Evolutionary conservation across 139 green algal genomes (phyloP).

Genomic region (Coccomyxa sp.): DNA sequence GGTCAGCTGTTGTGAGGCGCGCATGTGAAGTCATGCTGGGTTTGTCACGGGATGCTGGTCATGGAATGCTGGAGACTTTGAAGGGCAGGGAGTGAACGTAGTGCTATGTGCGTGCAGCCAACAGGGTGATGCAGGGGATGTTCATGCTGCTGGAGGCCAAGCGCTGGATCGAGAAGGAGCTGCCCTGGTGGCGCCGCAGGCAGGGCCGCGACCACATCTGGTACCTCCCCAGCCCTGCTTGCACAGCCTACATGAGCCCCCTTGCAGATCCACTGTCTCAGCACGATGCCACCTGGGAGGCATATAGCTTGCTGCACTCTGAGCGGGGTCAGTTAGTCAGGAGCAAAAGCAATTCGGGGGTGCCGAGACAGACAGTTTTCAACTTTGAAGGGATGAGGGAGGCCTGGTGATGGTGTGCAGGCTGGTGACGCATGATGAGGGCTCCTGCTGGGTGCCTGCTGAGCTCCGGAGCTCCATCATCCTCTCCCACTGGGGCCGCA

Average conservation of each 20-base stretch:
- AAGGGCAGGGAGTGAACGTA: too few species aligned
- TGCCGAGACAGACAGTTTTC: neutral
- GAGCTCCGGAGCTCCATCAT: slow-evolving; percentile 35
- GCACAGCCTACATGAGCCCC: too few species aligned
- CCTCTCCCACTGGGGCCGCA: slow-evolving; percentile 41
- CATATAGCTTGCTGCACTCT: too few species aligned
- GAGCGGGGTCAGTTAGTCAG: too few species aligned
- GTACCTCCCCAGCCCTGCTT: neutral
- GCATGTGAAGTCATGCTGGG: too few species aligned
- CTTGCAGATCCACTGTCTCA: too few species aligned
- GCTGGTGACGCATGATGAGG: slow-evolving; percentile 43
- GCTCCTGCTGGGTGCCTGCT: slow-evolving; percentile 41
- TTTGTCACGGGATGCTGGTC: too few species aligned
- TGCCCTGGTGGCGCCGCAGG: slow-evolving; percentile 52
- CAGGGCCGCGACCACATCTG: slow-evolving; percentile 61
- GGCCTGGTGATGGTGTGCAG: neutral
- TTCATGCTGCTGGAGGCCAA: slow-evolving; percentile 35
- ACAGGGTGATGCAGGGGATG: slow-evolving; percentile 29
- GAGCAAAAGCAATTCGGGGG: neutral
- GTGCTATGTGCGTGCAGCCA: too few species aligned
- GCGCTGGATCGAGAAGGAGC: slow-evolving; percentile 30
- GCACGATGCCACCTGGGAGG: too few species aligned
- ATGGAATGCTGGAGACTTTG: too few species aligned
- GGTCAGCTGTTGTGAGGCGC: too few species aligned
- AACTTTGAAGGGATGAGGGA: neutral